Evolutionary conservation across 2,329 filamentous ascomycete species (phyloP), one percentile per base, ranked within the genome.

Genomic region (Domatiomyces catenatus): DNA sequence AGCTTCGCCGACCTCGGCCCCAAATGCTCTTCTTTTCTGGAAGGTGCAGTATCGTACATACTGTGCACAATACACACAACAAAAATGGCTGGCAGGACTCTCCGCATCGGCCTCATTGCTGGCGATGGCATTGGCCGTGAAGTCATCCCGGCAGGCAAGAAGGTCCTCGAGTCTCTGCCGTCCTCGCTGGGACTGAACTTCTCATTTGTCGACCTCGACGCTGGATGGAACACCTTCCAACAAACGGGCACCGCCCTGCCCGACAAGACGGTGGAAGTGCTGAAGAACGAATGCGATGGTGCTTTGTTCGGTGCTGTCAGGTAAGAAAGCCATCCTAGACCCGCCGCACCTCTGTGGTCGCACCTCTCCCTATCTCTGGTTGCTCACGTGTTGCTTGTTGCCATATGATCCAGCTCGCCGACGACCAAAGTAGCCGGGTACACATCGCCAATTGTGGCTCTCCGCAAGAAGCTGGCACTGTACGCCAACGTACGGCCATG

Each of bases 71-170:
- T 39, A 15, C 32, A 39, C 43, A 18, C 19, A 10, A 45, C 15
- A 17, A 51, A 32, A 8, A 54, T 54, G 52, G 50, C 52, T 47
- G 49, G 42, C 44, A 45, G 52, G 65, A 76, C 80, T 53, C 73
- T 85, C 54, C 75, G 79, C 66, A 84, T 84, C 69, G 81, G 89
- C 67, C 85, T 96, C 62, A 96, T 98, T 66, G 86, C 92, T 62
- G 92, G 92, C 65, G 92, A 98, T 72, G 92, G 92, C 70, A 98
- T 98, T 71, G 92, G 92, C 71, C 86, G 86, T 66, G 92, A 98
- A 72, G 92, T 98, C 67, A 96, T 98, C 69, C 92, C 92, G 58
- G 79, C 92, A 50, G 92, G 90, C 48, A 86, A 87, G 62, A 83
- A 85, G 57, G 75, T 96, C 60, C 85, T 98, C 64, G 90, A 98